Conservation (phyloP, 768 basidiomycete genomes). For the Mycena filopes region DNA sequence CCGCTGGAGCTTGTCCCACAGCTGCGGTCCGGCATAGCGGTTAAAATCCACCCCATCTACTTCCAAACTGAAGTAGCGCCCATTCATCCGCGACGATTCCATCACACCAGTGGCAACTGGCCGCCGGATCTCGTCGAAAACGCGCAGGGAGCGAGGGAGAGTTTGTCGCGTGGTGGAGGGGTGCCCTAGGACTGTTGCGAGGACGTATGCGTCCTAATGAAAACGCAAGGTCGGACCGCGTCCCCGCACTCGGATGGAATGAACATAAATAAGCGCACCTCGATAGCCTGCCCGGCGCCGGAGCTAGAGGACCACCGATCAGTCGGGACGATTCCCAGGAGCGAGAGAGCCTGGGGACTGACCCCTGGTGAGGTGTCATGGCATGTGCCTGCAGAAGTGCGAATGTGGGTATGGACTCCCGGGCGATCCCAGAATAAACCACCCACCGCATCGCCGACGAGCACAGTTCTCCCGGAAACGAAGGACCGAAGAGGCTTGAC, state of each 20-base stretch:
- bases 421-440: neutral
- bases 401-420: constrained; percentile 26
- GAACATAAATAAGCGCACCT: constrained; percentile 45
- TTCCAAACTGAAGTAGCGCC: constrained; percentile 53
- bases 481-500: constrained; percentile 62
- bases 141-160: constrained; percentile 51
- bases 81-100: constrained; percentile 52
- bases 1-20: constrained; percentile 45
- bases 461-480: constrained; percentile 58
- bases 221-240: constrained; percentile 14
- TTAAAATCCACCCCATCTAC: constrained; percentile 42
- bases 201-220: constrained; percentile 61
- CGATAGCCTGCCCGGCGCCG: constrained; percentile 68
- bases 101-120: constrained; percentile 54
- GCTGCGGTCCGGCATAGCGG: constrained; percentile 14
- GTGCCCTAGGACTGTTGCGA: constrained; percentile 59
- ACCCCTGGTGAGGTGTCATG: constrained; percentile 63
- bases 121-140: constrained; percentile 63
- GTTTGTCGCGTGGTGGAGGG: constrained; percentile 50
- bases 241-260: neutral
- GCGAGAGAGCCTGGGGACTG: neutral
- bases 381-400: constrained; percentile 61
- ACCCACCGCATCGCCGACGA: constrained; percentile 63
- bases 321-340: neutral
- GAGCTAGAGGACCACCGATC: constrained; percentile 37